Conservation (phyloP, 129 eudicot genomes). For the Saussurea involucrata region DNA sequence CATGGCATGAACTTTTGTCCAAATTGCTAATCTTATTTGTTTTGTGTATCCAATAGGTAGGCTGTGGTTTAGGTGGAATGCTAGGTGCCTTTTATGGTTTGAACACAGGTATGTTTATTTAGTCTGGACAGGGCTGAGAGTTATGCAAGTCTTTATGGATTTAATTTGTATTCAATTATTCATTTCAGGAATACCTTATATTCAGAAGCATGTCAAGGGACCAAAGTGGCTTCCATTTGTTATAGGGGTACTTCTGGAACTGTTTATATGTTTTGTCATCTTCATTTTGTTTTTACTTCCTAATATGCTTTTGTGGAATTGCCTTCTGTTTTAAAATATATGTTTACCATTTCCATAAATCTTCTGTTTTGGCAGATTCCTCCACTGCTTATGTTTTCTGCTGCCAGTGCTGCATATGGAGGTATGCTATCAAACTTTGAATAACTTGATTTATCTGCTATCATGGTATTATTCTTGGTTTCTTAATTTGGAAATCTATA, state of each 20-base stretch:
- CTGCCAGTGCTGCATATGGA: slow-evolving; percentile 90
- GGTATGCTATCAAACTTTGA: slow-evolving; percentile 40
- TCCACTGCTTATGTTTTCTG: slow-evolving; percentile 68
- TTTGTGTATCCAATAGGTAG: slow-evolving; percentile 11
- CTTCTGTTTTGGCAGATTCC: slow-evolving; percentile 58
- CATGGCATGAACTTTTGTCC: background rate
- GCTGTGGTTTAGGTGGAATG: slow-evolving; percentile 25
- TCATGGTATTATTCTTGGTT: background rate
- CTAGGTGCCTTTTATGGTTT: slow-evolving; percentile 17
- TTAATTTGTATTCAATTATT: slow-evolving; percentile 3
- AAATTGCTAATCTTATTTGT: background rate
- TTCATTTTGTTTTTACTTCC: background rate
- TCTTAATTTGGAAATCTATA: background rate
- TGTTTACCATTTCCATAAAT: background rate
- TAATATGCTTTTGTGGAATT: background rate
- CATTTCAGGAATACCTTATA: slow-evolving; percentile 12
- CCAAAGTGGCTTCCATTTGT: slow-evolving; percentile 21
- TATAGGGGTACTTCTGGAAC: slow-evolving; percentile 4
- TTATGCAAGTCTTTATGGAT: background rate
- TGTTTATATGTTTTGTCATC: background rate
- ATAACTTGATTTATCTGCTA: slow-evolving; percentile 6
- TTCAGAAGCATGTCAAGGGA: slow-evolving; percentile 19
- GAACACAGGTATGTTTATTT: slow-evolving; percentile 7
- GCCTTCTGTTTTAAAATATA: background rate
- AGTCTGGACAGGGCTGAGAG: background rate